Evolutionary conservation across 2,329 filamentous ascomycete genomes (phyloP).

Genomic region (Penicillium sp.): DNA sequence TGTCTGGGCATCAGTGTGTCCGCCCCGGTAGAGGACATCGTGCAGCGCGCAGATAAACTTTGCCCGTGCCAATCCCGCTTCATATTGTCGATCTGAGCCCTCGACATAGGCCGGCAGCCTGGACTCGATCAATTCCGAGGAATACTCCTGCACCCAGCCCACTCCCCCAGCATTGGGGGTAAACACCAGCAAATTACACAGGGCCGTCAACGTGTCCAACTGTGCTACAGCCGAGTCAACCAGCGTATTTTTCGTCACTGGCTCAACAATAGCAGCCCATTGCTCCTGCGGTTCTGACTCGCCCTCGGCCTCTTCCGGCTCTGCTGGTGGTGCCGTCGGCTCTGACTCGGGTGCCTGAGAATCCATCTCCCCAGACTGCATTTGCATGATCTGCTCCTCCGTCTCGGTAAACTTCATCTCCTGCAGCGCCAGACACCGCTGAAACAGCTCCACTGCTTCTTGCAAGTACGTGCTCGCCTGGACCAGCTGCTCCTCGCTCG

Average conservation of each 20-base stretch:
- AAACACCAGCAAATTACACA: conserved; percentile 53
- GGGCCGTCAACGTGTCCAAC: conserved; percentile 56
- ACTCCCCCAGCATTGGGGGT: conserved; percentile 46
- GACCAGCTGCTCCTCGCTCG: conserved; percentile 42
- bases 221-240: conserved; percentile 70
- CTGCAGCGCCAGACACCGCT: conserved; percentile 58
- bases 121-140: conserved; percentile 53
- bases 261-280: conserved; percentile 68
- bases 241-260: conserved; percentile 64
- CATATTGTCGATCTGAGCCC: conserved; percentile 49
- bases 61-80: conserved; percentile 58
- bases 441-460: conserved; percentile 63
- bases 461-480: conserved; percentile 58
- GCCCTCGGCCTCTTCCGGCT: conserved; percentile 9
- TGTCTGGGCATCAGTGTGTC: conserved; percentile 53
- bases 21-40: conserved; percentile 58
- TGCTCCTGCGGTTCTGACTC: conserved; percentile 51
- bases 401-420: conserved; percentile 52
- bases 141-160: conserved; percentile 61
- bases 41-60: conserved; percentile 59
- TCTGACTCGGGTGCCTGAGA: conserved; percentile 11
- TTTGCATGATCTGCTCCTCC: conserved; percentile 46
- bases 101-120: conserved; percentile 58
- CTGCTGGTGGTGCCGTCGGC: conserved; percentile 6
- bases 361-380: conserved; percentile 31